Evolutionary conservation across 2,329 filamentous ascomycete species (phyloP), one percentile per base, ranked within the genome.

Genomic region (Talaromyces atroroseus): DNA sequence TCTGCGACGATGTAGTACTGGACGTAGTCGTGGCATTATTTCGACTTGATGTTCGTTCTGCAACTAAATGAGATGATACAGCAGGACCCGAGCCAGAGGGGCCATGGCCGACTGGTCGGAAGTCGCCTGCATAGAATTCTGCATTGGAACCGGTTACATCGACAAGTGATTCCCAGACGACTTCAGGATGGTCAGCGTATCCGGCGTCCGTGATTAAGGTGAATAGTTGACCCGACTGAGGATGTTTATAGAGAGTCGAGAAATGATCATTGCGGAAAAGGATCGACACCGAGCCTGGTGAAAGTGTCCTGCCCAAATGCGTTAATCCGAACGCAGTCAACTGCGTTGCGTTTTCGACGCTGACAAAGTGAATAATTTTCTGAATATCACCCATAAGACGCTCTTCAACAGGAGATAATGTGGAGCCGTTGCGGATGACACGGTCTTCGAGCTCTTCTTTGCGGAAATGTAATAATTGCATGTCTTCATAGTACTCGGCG

Each of bases 231-330:
- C 84, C 79, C 0, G 86, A 90, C 46, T 85, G 77, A 0, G 92
- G 90, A 64, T 97, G 90, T 59, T 92, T 90, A 72, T 95, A 96
- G 0, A 99, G 72, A 0, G 92, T 97, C 44, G 90, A 91, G 67
- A 99, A 99, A 69, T 99, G 94, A 67, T 99, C 92, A 65, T 99
- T 99, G 24, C 94, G 84, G 76, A 99, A 99, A 1, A 99, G 74
- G 50, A 99, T 97, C 0, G 90, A 90, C 60, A 96, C 83, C 1
- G 88, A 84, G 1, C 91, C 92, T 1, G 90, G 87, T 12, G 81
- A 76, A 57, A 96, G 80, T 5, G 82, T 85, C 51, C 83, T 82
- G 0, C 80, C 81, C 40, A 97, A 85, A 1, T 88, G 82, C 40
- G 88, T 82, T 2, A 99, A 79, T 0, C 94, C 94, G 71, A 87